phyloP scores from a whole-genome alignment of 2,329 filamentous ascomycete species.

The Massarina eburnea region DNA sequence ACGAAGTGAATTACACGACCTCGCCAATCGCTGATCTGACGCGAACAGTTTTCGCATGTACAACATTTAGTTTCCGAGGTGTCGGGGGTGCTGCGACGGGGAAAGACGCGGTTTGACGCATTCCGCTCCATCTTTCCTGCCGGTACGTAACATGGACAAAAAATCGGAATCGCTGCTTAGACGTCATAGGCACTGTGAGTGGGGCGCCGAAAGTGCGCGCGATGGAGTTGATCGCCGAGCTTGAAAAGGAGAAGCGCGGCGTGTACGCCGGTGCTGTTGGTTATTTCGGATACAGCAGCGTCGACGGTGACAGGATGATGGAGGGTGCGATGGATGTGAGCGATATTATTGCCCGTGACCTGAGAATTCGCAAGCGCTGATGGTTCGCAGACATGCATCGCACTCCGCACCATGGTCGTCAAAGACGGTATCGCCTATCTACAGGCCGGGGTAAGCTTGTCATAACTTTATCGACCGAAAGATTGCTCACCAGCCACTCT shows the following conservation, averaged over 20 bases:
- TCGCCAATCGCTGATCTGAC: constrained; percentile 10
- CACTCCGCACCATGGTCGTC: constrained; percentile 87
- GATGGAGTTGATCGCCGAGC: constrained; percentile 95
- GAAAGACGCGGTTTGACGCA: constrained; percentile 88
- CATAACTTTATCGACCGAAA: not conserved
- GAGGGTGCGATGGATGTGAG: constrained; percentile 83
- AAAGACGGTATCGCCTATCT: constrained; percentile 92
- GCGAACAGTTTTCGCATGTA: constrained; percentile 79
- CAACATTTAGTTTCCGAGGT: constrained; percentile 97
- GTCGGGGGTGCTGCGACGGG: constrained; percentile 80
- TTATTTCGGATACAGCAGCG: constrained; percentile 86
- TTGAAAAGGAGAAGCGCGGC: constrained; percentile 91
- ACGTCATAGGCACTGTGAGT: constrained; percentile 67
- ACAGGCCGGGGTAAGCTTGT: constrained; percentile 76
- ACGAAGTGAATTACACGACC: not conserved
- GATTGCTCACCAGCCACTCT: constrained; percentile 20
- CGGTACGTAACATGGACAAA: constrained; percentile 49
- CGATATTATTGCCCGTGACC: constrained; percentile 12
- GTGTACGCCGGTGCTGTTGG: constrained; percentile 95
- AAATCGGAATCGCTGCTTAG: constrained; percentile 10
- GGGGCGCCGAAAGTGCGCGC: constrained; percentile 94
- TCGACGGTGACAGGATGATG: constrained; percentile 62
- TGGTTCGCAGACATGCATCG: constrained; percentile 58
- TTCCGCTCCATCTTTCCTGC: constrained; percentile 97
- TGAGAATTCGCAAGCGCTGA: constrained; percentile 21